A percentile compares a stretch with the other conserved stretches of the same genome.
Evolutionary conservation across 352 stramenopile species (phyloP).

Genomic region (Globisporangium sylvaticum): DNA sequence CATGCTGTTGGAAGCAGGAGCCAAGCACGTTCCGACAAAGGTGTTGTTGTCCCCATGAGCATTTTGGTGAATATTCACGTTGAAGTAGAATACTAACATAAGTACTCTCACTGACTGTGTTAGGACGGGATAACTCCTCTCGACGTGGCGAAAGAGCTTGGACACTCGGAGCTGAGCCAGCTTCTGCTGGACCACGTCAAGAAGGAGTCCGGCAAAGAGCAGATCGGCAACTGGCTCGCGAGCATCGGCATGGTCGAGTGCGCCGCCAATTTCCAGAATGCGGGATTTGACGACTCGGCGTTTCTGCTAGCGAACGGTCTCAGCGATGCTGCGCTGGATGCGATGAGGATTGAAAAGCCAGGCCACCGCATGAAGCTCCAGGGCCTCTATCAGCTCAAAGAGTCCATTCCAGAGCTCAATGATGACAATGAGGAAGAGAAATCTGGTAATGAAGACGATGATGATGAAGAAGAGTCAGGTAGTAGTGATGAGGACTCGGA

Average conservation of each 20-base stretch:
- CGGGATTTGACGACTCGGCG: constrained; percentile 62
- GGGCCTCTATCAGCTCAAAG: constrained; percentile 57
- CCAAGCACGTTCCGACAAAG: constrained; percentile 40
- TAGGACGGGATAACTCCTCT: constrained; percentile 55
- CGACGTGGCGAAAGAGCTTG: constrained; percentile 45
- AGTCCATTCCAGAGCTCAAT: constrained; percentile 31
- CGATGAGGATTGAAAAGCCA: constrained; percentile 60
- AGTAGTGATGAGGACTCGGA: constrained; percentile 12
- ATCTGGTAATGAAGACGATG: not conserved
- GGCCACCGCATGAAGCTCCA: constrained; percentile 69
- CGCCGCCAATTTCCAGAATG: constrained; percentile 32
- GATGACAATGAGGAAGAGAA: constrained; percentile 25
- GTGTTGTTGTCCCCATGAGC: constrained; percentile 13
- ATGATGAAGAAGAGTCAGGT: constrained; percentile 16
- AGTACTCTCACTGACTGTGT: not conserved
- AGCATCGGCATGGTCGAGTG: constrained; percentile 74
- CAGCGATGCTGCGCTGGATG: constrained; percentile 42
- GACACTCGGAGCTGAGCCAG: constrained; percentile 25
- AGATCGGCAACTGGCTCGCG: constrained; percentile 62
- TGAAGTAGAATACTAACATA: not conserved
- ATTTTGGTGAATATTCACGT: not conserved
- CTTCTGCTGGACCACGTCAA: constrained; percentile 35
- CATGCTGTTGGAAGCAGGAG: constrained; percentile 34
- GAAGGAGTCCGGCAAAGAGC: constrained; percentile 23
- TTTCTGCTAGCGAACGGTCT: constrained; percentile 55